Evolutionary conservation across 2,329 filamentous ascomycete species (phyloP), one percentile per base, ranked within the genome.

Genomic region (Didymella glomerata): DNA sequence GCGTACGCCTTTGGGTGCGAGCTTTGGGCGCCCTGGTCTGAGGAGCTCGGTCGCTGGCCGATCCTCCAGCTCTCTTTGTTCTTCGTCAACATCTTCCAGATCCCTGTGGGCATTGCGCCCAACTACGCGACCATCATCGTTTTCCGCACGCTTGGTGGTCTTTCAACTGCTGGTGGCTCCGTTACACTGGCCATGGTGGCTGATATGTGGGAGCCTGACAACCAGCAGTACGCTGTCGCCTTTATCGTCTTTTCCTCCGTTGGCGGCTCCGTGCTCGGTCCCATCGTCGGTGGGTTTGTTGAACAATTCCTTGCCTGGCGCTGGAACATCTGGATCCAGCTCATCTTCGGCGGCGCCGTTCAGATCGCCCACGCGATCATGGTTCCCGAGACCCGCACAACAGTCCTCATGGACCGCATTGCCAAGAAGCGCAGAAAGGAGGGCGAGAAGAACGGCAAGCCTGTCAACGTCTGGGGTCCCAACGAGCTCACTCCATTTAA

Each of bases 1-100:
- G 77, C 88, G 2, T 95, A 96, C 74, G 91, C 91, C 36, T 93
- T 95, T 73, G 92, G 92, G 34, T 95, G 92, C 74, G 92, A 95
- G 76, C 83, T 94, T 0, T 95, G 92, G 92, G 92, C 92, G 0
- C 92, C 92, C 0, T 95, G 91, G 90, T 90, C 87, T 45, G 92
- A 96, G 74, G 92, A 95, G 70, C 82, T 94, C 48, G 92, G 92
- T 20, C 86, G 92, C 48, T 90, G 88, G 80, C 88, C 88, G 1
- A 85, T 95, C 54, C 82, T 94, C 22, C 91, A 94, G 81, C 78
- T 84, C 24, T 90, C 87, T 36, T 78, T 95, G 53, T 84, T 90
- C 63, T 79, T 95, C 11, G 90, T 93, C 76, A 95, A 95, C 68
- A 76, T 94, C 54, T 95, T 85, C 82, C 89, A 91, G 64, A 75